phyloP scores from a whole-genome alignment of 495 filamentous ascomycete genomes.

The Pseudomonodictys pantanalensis region DNA sequence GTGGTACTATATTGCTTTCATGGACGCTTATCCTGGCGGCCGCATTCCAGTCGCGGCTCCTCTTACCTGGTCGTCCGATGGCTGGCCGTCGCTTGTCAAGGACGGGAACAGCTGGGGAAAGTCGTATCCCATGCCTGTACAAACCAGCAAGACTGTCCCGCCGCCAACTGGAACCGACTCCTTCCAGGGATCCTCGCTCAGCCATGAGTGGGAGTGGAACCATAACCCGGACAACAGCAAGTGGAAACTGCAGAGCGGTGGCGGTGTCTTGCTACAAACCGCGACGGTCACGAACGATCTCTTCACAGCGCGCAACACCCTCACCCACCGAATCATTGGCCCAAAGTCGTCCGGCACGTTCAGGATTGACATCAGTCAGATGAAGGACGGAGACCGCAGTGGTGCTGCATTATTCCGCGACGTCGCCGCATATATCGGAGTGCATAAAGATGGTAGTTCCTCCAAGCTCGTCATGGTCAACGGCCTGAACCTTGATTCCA shows the following conservation, averaged over 20 bases:
- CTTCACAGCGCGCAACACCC: slow-evolving; percentile 54
- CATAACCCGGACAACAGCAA: slow-evolving; percentile 53
- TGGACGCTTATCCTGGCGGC: slow-evolving; percentile 54
- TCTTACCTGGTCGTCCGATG: slow-evolving; percentile 49
- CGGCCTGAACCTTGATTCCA: slow-evolving; percentile 30
- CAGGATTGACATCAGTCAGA: slow-evolving; percentile 45
- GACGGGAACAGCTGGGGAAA: slow-evolving; percentile 44
- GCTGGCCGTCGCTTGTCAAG: slow-evolving; percentile 47
- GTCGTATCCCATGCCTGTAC: slow-evolving; percentile 45
- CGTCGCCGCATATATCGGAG: slow-evolving; percentile 51
- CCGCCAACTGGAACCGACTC: slow-evolving; percentile 42
- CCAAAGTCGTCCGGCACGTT: slow-evolving; percentile 49
- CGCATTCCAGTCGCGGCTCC: slow-evolving; percentile 59
- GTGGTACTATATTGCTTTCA: slow-evolving; percentile 61
- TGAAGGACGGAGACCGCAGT: slow-evolving; percentile 52
- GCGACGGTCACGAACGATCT: slow-evolving; percentile 53
- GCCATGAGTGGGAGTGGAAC: slow-evolving; percentile 60
- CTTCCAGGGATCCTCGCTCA: slow-evolving; percentile 44
- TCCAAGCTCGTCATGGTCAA: slow-evolving; percentile 36
- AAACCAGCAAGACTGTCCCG: slow-evolving; percentile 31
- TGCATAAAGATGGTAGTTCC: slow-evolving; percentile 37
- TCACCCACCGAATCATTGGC: slow-evolving; percentile 55
- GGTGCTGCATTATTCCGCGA: slow-evolving; percentile 55
- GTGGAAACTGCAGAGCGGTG: slow-evolving; percentile 31
- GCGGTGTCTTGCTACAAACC: slow-evolving; percentile 47